Evolutionary conservation across 2,329 filamentous ascomycete genomes (phyloP), one percentile per base, ranked within the genome.

Genomic region (Aschersonia sp.): DNA sequence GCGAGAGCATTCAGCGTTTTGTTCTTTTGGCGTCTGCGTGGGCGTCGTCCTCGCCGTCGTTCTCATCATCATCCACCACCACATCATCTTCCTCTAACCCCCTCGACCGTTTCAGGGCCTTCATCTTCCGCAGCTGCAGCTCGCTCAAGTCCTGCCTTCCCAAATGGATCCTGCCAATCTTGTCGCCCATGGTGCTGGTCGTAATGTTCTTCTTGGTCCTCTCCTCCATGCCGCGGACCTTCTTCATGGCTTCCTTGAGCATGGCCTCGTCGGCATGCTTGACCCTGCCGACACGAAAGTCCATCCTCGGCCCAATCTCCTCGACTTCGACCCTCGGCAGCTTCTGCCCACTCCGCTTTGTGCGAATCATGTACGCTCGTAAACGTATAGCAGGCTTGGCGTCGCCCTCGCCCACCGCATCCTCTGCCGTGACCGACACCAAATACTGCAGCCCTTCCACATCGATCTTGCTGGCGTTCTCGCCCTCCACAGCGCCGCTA

Each of bases 101-200:
- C 48, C 87, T 78, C 54, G 76, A 80, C 55, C 92, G 77, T 78
- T 97, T 98, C 56, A 98, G 67, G 55, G 89, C 92, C 80, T 98
- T 98, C 89, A 98, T 97, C 80, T 98, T 98, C 61, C 92, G 82
- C 47, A 89, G 94, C 73, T 98, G 92, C 66, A 98, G 67, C 58
- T 84, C 78, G 61, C 73, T 75, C 50, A 98, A 75, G 68, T 98
- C 89, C 68, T 96, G 89, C 71, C 84, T 88, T 60, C 85, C 88
- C 51, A 94, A 68, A 65, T 98, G 92, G 53, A 98, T 85, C 56
- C 89, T 82, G 53, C 91, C 92, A 54, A 97, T 75, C 82, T 97
- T 97, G 68, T 98, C 92, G 63, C 92, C 92, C 70, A 98, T 88
- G 43, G 82, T 68, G 64, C 97, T 89, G 49, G 85, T 94, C 48